Percentiles rank a stretch among this genome's conserved stretches.
Conservation (phyloP, 768 basidiomycete species). For the Tricholoma flavovirens region DNA sequence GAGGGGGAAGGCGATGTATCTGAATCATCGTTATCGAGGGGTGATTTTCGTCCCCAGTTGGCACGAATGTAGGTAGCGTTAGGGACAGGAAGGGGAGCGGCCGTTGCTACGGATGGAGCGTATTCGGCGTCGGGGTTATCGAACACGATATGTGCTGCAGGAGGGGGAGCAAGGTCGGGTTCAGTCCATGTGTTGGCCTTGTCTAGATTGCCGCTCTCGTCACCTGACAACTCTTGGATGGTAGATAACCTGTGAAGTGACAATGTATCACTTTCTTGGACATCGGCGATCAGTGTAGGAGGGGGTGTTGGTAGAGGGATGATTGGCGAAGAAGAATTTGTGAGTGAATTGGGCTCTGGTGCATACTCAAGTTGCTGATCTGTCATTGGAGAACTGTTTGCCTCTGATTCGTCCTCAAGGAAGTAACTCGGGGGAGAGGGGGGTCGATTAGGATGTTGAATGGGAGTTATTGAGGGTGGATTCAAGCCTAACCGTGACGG, state of each 20-base stretch:
- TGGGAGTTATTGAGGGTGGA: background rate
- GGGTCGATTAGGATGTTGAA: constrained; percentile 20
- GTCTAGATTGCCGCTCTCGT: constrained; percentile 1
- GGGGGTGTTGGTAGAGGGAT: constrained; percentile 32
- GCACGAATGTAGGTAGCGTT: constrained; percentile 12
- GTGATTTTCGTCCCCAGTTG: background rate
- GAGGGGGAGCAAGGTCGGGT: constrained; percentile 1
- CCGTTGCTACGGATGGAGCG: constrained; percentile 12
- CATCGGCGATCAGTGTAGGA: constrained; percentile 26
- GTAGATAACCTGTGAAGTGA: constrained; percentile 15
- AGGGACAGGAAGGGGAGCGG: constrained; percentile 16
- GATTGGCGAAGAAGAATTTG: constrained; percentile 21
- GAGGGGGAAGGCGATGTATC: constrained; percentile 5
- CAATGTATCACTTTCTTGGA: constrained; percentile 13
- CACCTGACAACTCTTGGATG: constrained; percentile 13
- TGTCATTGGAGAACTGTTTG: constrained; percentile 25
- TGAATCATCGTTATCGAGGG: background rate
- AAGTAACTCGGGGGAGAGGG: constrained; percentile 37
- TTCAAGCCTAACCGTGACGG: constrained; percentile 17
- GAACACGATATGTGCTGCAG: constrained; percentile 1
- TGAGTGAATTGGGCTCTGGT: constrained; percentile 22
- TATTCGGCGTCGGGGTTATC: constrained; percentile 2
- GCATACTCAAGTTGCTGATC: constrained; percentile 18
- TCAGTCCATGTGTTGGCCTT: background rate
- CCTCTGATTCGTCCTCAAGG: constrained; percentile 26